Evolutionary conservation across 2,329 filamentous ascomycete genomes (phyloP).

Genomic region (Acarospora socialis): DNA sequence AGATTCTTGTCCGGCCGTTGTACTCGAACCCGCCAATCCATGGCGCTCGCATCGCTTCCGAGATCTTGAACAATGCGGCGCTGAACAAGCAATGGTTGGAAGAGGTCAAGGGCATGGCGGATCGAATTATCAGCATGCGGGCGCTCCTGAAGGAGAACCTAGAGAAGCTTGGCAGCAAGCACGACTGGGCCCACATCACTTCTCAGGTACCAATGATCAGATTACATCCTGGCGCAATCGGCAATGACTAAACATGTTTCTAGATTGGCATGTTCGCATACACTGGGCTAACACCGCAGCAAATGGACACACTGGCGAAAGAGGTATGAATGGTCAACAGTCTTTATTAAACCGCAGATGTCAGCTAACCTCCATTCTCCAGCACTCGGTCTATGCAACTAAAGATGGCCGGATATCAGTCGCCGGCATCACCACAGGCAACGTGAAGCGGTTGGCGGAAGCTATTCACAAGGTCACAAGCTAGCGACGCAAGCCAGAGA

Average conservation of each 20-base stretch:
- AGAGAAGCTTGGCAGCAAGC: slow-evolving; percentile 85
- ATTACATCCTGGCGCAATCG: background rate
- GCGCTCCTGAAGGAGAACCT: slow-evolving; percentile 87
- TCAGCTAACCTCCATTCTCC: slow-evolving; percentile 7
- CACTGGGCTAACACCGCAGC: slow-evolving; percentile 77
- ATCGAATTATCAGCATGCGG: slow-evolving; percentile 98
- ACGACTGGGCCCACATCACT: slow-evolving; percentile 98
- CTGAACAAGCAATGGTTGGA: slow-evolving; percentile 89
- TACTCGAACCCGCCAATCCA: slow-evolving; percentile 98
- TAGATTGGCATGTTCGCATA: slow-evolving; percentile 99
- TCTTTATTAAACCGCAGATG: too few relatives aligned
- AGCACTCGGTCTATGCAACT: slow-evolving; percentile 93
- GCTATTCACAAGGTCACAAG: slow-evolving; percentile 37
- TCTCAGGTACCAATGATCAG: slow-evolving; percentile 57
- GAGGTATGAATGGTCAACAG: slow-evolving; percentile 52
- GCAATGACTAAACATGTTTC: slow-evolving; percentile 3
- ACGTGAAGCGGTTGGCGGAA: slow-evolving; percentile 36
- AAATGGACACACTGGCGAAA: slow-evolving; percentile 84
- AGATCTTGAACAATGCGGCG: slow-evolving; percentile 73
- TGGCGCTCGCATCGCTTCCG: slow-evolving; percentile 82
- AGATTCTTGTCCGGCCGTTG: slow-evolving; percentile 89
- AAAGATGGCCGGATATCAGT: slow-evolving; percentile 47
- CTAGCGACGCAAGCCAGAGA: too few relatives aligned
- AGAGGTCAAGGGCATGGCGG: slow-evolving; percentile 97
- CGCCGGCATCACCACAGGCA: slow-evolving; percentile 34